Conservation (phyloP, 2,329 filamentous ascomycete species). For the Fusarium sp. region DNA sequence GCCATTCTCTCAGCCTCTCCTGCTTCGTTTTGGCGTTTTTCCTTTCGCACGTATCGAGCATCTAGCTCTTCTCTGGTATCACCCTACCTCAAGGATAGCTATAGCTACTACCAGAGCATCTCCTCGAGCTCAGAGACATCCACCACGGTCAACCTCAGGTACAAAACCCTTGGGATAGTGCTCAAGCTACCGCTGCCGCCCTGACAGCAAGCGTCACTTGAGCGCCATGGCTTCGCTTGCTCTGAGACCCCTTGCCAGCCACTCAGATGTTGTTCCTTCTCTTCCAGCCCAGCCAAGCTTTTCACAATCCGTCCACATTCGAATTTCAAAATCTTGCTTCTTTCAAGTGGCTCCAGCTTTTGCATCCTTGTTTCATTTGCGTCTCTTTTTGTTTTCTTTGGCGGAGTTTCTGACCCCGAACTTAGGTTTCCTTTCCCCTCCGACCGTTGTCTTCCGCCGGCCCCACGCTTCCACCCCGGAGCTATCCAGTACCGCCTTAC, state of each 20-base stretch:
- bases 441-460: slow-evolving; percentile 18
- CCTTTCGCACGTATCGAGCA: slow-evolving; percentile 3
- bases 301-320: slow-evolving; percentile 28
- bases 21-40: slow-evolving; percentile 5
- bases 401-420: slow-evolving; percentile 30
- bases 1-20: slow-evolving; percentile 23
- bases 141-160: slow-evolving; percentile 32
- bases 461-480: slow-evolving; percentile 31
- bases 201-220: slow-evolving; percentile 40
- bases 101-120: neutral
- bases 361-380: slow-evolving; percentile 24
- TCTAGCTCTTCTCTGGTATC: slow-evolving; percentile 25
- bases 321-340: slow-evolving; percentile 27
- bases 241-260: slow-evolving; percentile 41
- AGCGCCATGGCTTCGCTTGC: slow-evolving; percentile 37
- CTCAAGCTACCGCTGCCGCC: slow-evolving; percentile 24
- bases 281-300: slow-evolving; percentile 31
- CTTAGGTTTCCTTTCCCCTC: slow-evolving; percentile 24
- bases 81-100: slow-evolving; percentile 28
- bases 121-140: slow-evolving; percentile 19
- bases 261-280: slow-evolving; percentile 39
- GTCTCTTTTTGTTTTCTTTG: slow-evolving; percentile 13
- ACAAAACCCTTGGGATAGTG: slow-evolving; percentile 38
- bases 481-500: slow-evolving; percentile 22
- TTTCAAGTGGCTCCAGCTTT: slow-evolving; percentile 19